Base-by-base conservation (phyloP, 768 basidiomycete genomes). In the Rhizopogon sp. region DNA sequence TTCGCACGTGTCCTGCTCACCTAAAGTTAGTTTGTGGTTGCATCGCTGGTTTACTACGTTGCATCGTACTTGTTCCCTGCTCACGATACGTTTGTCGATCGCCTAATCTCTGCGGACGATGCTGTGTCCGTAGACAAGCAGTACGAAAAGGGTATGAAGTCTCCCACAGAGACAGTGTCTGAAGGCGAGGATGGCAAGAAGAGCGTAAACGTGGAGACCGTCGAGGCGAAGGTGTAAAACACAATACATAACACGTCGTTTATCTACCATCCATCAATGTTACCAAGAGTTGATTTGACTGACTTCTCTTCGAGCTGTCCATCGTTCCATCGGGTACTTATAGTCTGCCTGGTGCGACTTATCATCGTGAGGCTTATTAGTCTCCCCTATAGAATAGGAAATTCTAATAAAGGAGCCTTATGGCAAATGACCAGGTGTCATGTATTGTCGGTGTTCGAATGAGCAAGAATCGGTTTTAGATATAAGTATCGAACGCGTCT, bases 61-160 rank as follows among this genome's bases (percentile, higher is more conserved):
- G 54, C 67, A n/a, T 67, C 65, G 16, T 44, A 56, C 42, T 39
- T 61, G 16, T 64, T 70, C 43, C 62, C 67, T 40, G 60, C 69
- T 25, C 58, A 52, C 40, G 60, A 62, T 42, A 69, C 64, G 6
- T 69, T 61, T 42, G 60, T 67, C n/a, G 60, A 62, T 37, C 55
- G 59, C 20, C 65, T 63, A 33, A 56, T 70, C 46, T 61, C 59
- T 1, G 63, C 58, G 14, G 60, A 69, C 22, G 65, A 61, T 20
- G 29, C 31, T 6, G 6, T 37, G 31, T 28, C 52, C 31, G 40
- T 54, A 22, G 52, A 53, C 31, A 33, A 42, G 33, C 33, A 39
- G 14, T 42, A 44, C 16, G 33, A 44, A 17, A 25, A 42, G 33
- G 35, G 35, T 16, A 22, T 4, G 6, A 16, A 51, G n/a, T 56